Evolutionary conservation across 805 yeast species (phyloP), one percentile per base, ranked within the genome.

Genomic region (Candida ulmi): DNA sequence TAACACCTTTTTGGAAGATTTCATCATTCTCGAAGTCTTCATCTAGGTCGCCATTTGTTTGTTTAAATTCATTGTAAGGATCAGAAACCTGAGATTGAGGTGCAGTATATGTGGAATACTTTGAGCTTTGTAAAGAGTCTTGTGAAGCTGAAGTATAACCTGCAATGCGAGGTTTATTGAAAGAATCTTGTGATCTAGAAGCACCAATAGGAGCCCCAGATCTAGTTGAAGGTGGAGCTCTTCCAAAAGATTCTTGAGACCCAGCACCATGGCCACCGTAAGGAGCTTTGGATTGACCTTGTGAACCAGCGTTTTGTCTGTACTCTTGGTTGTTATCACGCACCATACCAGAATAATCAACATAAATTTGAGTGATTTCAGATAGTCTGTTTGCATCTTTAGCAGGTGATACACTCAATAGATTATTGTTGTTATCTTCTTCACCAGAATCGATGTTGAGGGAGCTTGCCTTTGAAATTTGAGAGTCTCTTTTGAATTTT

Each of bases 361-460:
- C 61, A 35, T 59, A 58, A 16, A 58, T 54, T 40, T 58, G 63
- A 17, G 60, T 45, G 23, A 59, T 58, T 35, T 56, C 61, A 4
- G 60, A 52, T 28, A 50, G 45, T 48, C 61, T 51, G 32, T 52
- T 50, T 9, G 32, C 16, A 12, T 30, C 30, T 15, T 35, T 43
- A 9, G 50, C 44, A 15, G 55, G 43, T 1, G 55, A 41, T 3
- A 30, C 17, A 4, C 11, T 13, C 8, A 21, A 18, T n/a, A 40
- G 24, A 7, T 28, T 35, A 7, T 40, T 31, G 6, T 28, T 35
- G 6, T 40, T 31, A 3, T 43, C 51, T n/a, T 46, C 46, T 9
- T 33, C 43, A 18, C 43, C 44, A n/a, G 51, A 46, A 8, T 35
- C 46, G 23, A 42, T 17, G 16, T 48, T 47, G 2, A 44, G 36